phyloP scores from a whole-genome alignment of 371 early-diverging fungal genomes.

The Rhizopus delemar region DNA sequence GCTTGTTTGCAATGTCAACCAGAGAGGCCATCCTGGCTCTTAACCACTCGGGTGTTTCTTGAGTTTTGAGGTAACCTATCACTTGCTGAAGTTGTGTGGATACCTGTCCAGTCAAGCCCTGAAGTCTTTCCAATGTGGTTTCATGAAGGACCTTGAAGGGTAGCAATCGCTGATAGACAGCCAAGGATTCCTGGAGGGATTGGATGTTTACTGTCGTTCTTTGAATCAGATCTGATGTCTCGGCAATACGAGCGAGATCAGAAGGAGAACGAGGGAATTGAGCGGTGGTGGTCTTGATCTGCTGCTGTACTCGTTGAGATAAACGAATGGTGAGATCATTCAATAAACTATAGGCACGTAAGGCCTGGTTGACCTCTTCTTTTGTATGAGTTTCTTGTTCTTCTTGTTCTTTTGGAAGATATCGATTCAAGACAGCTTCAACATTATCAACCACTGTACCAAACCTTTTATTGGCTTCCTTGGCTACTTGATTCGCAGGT shows the following conservation, averaged over 20 bases:
- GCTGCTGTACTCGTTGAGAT: slow-evolving; percentile 31
- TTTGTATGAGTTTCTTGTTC: slow-evolving; percentile 19
- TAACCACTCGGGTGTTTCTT: slow-evolving; percentile 56
- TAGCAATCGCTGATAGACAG: slow-evolving; percentile 24
- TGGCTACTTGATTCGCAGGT: slow-evolving; percentile 48
- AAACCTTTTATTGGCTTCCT: slow-evolving; percentile 52
- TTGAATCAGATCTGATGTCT: slow-evolving; percentile 33
- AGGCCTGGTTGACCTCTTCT: slow-evolving; percentile 42
- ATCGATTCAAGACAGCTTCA: slow-evolving; percentile 54
- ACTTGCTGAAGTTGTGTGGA: slow-evolving; percentile 27
- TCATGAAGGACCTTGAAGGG: slow-evolving; percentile 23
- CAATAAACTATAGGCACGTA: slow-evolving; percentile 42
- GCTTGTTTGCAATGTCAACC: slow-evolving; percentile 52
- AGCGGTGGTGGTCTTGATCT: slow-evolving; percentile 25
- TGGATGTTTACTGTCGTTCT: slow-evolving; percentile 35
- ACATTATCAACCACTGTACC: slow-evolving; percentile 50
- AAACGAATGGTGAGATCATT: slow-evolving; percentile 38
- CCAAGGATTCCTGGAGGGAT: slow-evolving; percentile 34
- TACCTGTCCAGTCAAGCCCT: slow-evolving; percentile 34
- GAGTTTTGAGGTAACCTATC: slow-evolving; percentile 47
- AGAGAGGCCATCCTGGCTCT: slow-evolving; percentile 53
- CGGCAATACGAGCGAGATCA: slow-evolving; percentile 35
- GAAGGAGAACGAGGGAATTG: slow-evolving; percentile 41
- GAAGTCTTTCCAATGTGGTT: slow-evolving; percentile 23
- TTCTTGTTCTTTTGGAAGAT: slow-evolving; percentile 40